Percentiles rank a stretch among this genome's conserved stretches.
phyloP scores from a whole-genome alignment of 805 yeast species.

The Gaillardinia entomophila region DNA sequence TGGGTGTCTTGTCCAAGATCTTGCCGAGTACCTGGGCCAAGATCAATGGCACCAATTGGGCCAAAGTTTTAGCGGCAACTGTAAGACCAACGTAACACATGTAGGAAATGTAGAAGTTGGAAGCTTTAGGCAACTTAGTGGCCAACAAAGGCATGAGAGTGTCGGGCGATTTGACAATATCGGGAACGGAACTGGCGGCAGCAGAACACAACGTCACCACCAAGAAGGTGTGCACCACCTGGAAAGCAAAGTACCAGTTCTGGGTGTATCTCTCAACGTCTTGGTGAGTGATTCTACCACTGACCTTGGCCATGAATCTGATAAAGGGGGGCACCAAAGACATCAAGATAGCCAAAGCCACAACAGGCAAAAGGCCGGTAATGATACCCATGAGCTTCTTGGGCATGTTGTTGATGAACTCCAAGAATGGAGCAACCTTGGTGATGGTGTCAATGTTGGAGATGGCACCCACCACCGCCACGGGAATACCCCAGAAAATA shows the following conservation, averaged over 20 bases:
- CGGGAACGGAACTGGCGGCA: constrained; percentile 45
- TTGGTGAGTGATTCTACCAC: constrained; percentile 70
- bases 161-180: constrained; percentile 6
- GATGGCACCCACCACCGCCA: constrained; percentile 92
- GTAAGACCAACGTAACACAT: constrained; percentile 21
- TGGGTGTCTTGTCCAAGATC: constrained; percentile 79
- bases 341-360: constrained; percentile 78
- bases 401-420: constrained; percentile 75
- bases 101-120: constrained; percentile 21
- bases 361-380: constrained; percentile 82
- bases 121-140: constrained; percentile 17
- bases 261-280: constrained; percentile 79
- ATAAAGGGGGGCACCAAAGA: constrained; percentile 80
- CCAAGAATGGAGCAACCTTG: constrained; percentile 63
- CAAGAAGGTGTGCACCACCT: constrained; percentile 82
- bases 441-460: constrained; percentile 80
- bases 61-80: constrained; percentile 15
- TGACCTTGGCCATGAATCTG: constrained; percentile 64
- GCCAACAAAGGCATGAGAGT: constrained; percentile 16
- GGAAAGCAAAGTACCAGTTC: constrained; percentile 84
- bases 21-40: constrained; percentile 66
- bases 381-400: constrained; percentile 66
- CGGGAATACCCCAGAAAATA: constrained; percentile 94
- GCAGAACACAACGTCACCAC: constrained; percentile 82
- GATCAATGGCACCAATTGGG: constrained; percentile 50